A percentile compares a stretch with the other conserved stretches of the same genome.
Conservation (phyloP, 1,139 yeast species). For the Sugiyamaella castrensis region DNA sequence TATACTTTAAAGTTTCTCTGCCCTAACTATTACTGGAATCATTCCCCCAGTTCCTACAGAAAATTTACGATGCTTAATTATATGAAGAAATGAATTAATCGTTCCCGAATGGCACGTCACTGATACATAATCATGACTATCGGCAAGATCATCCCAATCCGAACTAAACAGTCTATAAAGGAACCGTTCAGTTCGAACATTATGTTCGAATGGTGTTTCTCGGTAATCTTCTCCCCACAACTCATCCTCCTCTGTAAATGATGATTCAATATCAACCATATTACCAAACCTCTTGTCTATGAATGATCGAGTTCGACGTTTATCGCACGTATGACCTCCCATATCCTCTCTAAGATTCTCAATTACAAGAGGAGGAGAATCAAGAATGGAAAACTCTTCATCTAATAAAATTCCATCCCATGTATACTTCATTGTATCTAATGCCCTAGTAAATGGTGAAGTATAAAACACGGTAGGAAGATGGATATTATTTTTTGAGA, state of each 20-base stretch:
- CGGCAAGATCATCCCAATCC: conserved; percentile 29
- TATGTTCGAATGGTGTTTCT: conserved; percentile 51
- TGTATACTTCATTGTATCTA: conserved; percentile 56
- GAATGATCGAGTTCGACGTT: conserved; percentile 46
- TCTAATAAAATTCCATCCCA: conserved; percentile 48
- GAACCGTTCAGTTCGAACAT: conserved; percentile 48
- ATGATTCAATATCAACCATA: conserved; percentile 41
- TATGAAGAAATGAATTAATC: conserved; percentile 52
- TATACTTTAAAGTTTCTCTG: conserved; percentile 7
- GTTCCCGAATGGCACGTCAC: conserved; percentile 65
- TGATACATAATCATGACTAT: conserved; percentile 35
- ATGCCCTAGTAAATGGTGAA: conserved; percentile 65
- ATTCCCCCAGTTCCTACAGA: conserved; percentile 64
- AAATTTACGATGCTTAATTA: conserved; percentile 52
- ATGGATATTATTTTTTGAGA: conserved; percentile 48
- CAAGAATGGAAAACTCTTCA: conserved; percentile 8
- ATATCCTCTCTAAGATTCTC: conserved; percentile 66
- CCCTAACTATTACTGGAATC: conserved; percentile 54
- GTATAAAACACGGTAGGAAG: conserved; percentile 54
- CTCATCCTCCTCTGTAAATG: conserved; percentile 41
- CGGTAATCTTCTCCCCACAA: conserved; percentile 43
- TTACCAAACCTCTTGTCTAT: conserved; percentile 41
- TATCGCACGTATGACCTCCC: conserved; percentile 70
- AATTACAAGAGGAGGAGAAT: conserved; percentile 43
- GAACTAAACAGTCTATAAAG: conserved; percentile 47